These are phyloP conservation scores for Cochlearia excelsa DNA, from an alignment of 345 rosid genomes.

Conservation along the genomic window DNA sequence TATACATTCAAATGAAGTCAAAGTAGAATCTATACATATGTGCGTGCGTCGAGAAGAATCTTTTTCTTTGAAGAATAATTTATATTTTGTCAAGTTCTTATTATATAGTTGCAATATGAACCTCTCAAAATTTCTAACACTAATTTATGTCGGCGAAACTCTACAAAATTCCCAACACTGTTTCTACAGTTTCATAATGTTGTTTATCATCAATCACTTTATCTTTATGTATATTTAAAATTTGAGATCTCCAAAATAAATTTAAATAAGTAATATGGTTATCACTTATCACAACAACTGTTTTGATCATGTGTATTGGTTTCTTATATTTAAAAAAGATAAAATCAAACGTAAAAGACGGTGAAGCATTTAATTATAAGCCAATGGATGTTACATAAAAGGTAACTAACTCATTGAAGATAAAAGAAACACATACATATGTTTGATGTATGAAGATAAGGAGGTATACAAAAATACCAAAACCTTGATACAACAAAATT, in stretches of 20 bases:
- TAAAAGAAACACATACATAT: neutral
- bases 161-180: neutral
- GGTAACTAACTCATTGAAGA: no score
- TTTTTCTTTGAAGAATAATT: conserved; percentile 7
- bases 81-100: neutral
- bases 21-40: neutral
- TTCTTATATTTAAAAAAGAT: no score
- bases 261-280: no score
- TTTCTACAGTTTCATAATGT: neutral
- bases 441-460: conserved; percentile 9
- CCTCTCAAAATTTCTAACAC: conserved; percentile 14
- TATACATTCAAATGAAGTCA: conserved; percentile 15
- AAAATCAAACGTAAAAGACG: no score
- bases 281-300: no score
- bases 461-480: conserved; percentile 26
- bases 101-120: neutral
- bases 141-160: conserved; percentile 19
- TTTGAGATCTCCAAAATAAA: no score
- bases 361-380: no score
- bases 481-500: conserved; percentile 32
- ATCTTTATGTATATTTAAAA: neutral
- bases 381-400: no score
- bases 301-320: no score
- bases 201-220: neutral
- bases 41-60: conserved; percentile 10